A percentile compares a stretch with the other conserved stretches of the same genome.
These are phyloP conservation scores for Ustilago hordei DNA, from an alignment of 1,284 basidiomycete species.

Conservation along the genomic window DNA sequence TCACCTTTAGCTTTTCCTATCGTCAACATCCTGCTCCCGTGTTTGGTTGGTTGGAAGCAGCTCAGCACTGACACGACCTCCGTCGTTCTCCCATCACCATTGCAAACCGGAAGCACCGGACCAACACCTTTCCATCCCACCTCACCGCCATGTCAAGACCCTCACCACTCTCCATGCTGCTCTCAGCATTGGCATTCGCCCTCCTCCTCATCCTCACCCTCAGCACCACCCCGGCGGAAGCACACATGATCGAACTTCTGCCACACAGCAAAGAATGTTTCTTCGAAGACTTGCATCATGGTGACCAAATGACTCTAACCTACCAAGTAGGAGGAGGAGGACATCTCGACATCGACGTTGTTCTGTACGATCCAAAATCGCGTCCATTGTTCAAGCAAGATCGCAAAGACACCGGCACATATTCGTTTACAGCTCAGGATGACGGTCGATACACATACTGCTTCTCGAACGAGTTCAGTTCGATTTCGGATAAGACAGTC, in stretches of 20 bases:
- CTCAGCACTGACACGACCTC: neutral
- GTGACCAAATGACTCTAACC: slow-evolving; percentile 99
- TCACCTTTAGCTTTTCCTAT: neutral
- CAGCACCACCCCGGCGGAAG: slow-evolving; percentile 1
- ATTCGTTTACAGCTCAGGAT: slow-evolving; percentile 84
- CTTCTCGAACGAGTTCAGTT: slow-evolving; percentile 97
- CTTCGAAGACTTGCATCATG: slow-evolving; percentile 93
- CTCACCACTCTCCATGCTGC: slow-evolving; percentile 5
- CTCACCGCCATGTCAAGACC: slow-evolving; percentile 10
- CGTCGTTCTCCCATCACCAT: neutral
- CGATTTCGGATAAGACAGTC: slow-evolving; percentile 92
- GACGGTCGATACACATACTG: slow-evolving; percentile 94
- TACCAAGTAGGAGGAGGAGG: slow-evolving; percentile 98
- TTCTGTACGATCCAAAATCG: slow-evolving; percentile 78
- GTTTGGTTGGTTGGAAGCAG: neutral
- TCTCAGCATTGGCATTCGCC: slow-evolving; percentile 7
- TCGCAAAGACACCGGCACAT: slow-evolving; percentile 88
- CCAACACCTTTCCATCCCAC: neutral
- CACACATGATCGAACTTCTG: slow-evolving; percentile 74
- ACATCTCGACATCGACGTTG: slow-evolving; percentile 95
- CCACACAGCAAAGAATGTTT: slow-evolving; percentile 93
- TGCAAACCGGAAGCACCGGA: neutral
- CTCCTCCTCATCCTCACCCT: slow-evolving; percentile 19
- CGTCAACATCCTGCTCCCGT: neutral
- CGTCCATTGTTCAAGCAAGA: slow-evolving; percentile 81